Evolutionary conservation across 345 rosid species (phyloP), one percentile per base, ranked within the genome.

Genomic region (Eutrema heterophyllum): DNA sequence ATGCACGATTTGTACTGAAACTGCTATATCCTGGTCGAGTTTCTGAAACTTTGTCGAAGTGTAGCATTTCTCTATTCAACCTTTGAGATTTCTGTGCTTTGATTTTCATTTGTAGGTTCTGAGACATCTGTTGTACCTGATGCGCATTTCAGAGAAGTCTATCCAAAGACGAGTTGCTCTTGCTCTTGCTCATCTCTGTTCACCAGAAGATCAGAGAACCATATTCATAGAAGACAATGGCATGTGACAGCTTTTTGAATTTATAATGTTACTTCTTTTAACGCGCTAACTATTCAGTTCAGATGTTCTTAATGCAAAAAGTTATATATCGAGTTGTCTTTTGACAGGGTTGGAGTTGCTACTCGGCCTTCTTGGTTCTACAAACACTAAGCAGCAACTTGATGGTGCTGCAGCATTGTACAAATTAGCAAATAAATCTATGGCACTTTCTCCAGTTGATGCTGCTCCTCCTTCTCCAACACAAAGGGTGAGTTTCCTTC

Each of bases 381-480:
- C 92, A 27, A 89, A 71, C 80, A 59, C 81, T 36, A 89, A 85
- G 77, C 97, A 89, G 81, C 99, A 92, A 80, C 88, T 89, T 57
- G 98, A 92, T 84, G 97, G 98, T 76, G 97, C 99, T 74, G 88
- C 86, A 40, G 98, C 99, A 41, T 81, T 96, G 48, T 87, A 61
- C 84, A 92, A 83, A 85, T 82, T 96, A 81, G 93, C 90, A 48
- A 92, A 87, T 78, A 95, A 90, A 81, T 85, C 98, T 13, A 86
- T 70, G 81, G 69, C 90, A 72, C 98, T 92, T 72, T 92, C 98
- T 74, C 91, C 97, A 9, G 81, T 86, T 53, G 98, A 96, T 83
- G 96, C 97, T 54, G 98, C 98, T 72, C 98, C 99, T 40, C 96
- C 93, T 13, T 92, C 99, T 79, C 98, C 99, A 72, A 95, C 96